Evolutionary conservation across 139 green algal genomes (phyloP), one percentile per base, ranked within the genome.

Genomic region (Zygnema cylindricum): DNA sequence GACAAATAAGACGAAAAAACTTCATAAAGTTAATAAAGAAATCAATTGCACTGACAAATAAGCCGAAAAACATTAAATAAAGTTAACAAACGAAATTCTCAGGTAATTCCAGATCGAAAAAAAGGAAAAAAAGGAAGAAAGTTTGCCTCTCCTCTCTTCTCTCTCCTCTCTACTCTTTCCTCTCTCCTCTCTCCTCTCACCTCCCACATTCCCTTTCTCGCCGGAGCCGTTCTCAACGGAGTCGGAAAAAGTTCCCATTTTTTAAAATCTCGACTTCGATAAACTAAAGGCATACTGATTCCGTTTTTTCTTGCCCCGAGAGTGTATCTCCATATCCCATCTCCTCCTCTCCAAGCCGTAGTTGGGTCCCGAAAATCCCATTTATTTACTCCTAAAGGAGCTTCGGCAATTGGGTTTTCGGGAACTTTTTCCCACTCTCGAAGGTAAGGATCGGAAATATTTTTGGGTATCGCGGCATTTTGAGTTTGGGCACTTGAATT

Each of bases 181-280:
- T 63, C 49, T 16, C 49, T 63, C 16, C 49, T 63, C 7, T 7
- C 7, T 16, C 43, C 25, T 35, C 81, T 81, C 55, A 87, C 81
- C 84, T 90, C 85, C 85, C 85, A 90, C 85, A 90, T 90, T 32
- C 85, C 85, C 35, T 30, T 43, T 39, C 81, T 43, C 55, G 30
- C 69, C 33, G 84, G 75, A 69, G 40, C 40, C 39, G 76, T 43
- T 11, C 1, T 25, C 35, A 89, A 16, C 16, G 39, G 3, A 33
- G 71, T 25, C 32, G 11, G 25, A 22, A 40, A 7, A 16, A 39
- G 30, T 3, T 54, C 40, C 84, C 84, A 89, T 30, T 40, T 33
- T 11, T 2, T 21, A 32, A 89, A 89, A 42, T 89, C 84, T 11
- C 32, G 42, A 42, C 84, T 89, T 16, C 75, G 35, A n/a, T 87